Base-by-base conservation (phyloP, 352 stramenopile genomes). In the Pythium dissotocum region DNA sequence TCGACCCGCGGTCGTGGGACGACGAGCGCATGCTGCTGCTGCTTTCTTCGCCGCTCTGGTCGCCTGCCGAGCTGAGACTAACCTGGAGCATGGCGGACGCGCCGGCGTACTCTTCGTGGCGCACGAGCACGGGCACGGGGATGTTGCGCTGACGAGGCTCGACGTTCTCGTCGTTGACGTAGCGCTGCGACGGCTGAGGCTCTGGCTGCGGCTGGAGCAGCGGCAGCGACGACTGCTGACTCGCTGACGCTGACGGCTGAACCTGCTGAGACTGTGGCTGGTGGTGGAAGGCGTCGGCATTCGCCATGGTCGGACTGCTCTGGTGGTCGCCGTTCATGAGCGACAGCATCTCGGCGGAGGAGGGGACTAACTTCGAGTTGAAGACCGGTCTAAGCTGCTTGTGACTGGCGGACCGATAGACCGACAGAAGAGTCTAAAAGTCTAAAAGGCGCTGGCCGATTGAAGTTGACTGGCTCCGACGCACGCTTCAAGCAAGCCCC, bases 401-500 rank as follows among this genome's bases (percentile, higher is more conserved):
- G 24, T 26, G 30, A 28, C 59, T 69, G 52, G 52, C 12, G 32
- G 36, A 24, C 9, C 30, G 36, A 48, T 33, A n/a, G 33, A 49
- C 67, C 6, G 55, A 55, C 28, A 44, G 36, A 48, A 59, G 38
- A 30, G 46, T 53, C 46, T 53, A 53, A 53, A 53, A 30, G 46
- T 53, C 46, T 33, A 53, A 53, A 53, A 49, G 32, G n/a, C 46
- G 46, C 28, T n/a, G 4, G 52, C 30, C 67, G 67, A 80, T 92
- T 92, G 83, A 92, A 92, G 83, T 90, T 92, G 77, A 79, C 65
- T 87, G 81, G 81, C 77, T 89, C 76, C 65, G 77, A 36, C 36
- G 74, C 32, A 71, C 71, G 77, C 83, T 91, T 89, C 81, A 91
- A 91, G 79, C 83, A 73, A 80, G 88, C 18, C 14, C 36, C 26